These are phyloP conservation scores for Elsinoe batatas DNA, from an alignment of 2,329 filamentous ascomycete species.

Conservation along the genomic window DNA sequence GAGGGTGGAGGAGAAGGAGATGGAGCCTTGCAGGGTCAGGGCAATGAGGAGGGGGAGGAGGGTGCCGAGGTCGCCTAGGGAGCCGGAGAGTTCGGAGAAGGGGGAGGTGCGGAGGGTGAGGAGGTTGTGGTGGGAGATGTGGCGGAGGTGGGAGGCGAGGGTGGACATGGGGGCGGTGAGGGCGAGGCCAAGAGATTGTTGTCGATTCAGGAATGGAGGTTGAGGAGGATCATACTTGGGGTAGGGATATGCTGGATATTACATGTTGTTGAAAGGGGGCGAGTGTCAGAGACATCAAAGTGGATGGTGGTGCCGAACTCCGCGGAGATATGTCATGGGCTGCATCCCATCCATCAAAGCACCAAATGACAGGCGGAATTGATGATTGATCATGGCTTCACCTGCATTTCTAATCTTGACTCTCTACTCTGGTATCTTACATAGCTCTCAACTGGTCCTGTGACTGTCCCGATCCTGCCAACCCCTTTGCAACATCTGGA, in stretches of 20 bases:
- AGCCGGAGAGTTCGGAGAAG: conserved; percentile 73
- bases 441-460: background rate
- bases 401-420: too few relatives aligned
- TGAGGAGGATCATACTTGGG: background rate
- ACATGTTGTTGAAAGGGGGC: too few relatives aligned
- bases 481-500: too few relatives aligned
- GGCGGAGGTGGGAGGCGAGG: conserved; percentile 19
- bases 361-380: too few relatives aligned
- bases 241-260: background rate
- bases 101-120: conserved; percentile 46
- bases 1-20: conserved; percentile 73
- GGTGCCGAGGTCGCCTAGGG: conserved; percentile 81
- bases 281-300: background rate
- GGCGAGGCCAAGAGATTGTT: background rate
- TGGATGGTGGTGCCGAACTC: background rate
- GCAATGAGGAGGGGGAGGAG: conserved; percentile 83
- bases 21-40: conserved; percentile 64
- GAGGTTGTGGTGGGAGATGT: conserved; percentile 40
- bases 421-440: background rate
- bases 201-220: background rate
- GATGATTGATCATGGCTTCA: too few relatives aligned
- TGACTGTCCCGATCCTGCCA: background rate
- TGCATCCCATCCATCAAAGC: too few relatives aligned
- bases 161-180: background rate
- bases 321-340: background rate